Evolutionary conservation across 345 rosid genomes (phyloP).

Genomic region (Syzygium oleosum): DNA sequence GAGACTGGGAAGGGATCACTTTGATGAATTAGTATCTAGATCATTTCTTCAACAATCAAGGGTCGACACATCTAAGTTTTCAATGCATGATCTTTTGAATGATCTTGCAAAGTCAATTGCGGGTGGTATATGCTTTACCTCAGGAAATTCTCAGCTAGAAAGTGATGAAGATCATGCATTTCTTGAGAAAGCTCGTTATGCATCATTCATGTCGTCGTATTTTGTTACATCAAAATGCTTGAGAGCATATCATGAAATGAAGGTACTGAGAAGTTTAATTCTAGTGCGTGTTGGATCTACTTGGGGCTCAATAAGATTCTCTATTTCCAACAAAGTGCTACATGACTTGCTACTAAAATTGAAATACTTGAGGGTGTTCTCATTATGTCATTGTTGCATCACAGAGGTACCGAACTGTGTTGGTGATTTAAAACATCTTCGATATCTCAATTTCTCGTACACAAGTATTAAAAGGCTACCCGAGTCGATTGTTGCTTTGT

Average conservation of each 20-base stretch:
- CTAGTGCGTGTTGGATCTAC: too few species aligned
- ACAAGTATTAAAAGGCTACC: too few species aligned
- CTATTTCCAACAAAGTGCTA: too few species aligned
- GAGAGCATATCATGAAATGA: background rate
- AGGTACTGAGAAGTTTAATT: background rate
- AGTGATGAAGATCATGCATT: background rate
- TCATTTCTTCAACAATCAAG: background rate
- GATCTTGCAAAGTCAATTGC: background rate
- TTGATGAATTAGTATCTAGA: background rate
- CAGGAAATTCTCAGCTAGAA: accelerated
- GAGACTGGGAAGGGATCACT: background rate
- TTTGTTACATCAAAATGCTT: background rate
- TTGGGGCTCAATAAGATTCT: too few species aligned
- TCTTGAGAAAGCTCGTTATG: background rate
- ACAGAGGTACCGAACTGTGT: too few species aligned
- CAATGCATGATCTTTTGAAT: background rate
- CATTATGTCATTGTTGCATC: too few species aligned
- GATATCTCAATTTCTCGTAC: too few species aligned
- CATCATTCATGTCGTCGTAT: background rate
- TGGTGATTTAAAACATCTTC: too few species aligned
- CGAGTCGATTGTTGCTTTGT: too few species aligned
- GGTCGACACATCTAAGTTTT: background rate
- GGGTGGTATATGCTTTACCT: background rate
- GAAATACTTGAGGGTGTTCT: too few species aligned
- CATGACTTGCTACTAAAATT: too few species aligned